Evolutionary conservation across 257 asterid genomes (phyloP), one percentile per base, ranked within the genome.

Genomic region (Nemophila menziesii): DNA sequence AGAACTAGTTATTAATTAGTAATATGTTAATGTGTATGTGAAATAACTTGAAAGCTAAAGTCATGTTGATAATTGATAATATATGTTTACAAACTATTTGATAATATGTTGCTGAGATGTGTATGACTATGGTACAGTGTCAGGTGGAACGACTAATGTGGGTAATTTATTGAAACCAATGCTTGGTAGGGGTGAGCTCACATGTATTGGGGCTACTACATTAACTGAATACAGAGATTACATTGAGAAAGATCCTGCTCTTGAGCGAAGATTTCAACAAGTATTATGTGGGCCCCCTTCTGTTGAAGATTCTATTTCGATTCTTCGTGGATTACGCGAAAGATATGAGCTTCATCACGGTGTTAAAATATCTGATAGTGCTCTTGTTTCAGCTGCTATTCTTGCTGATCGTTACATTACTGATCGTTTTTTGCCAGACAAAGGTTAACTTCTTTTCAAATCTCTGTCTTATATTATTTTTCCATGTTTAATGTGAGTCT

Each of bases 141-240:
- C 72, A 87, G 97, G 97, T 68, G 97, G 95, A 55, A 78, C 92
- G 8, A 78, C 58, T 62, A 95, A 87, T 70, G 97, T 95, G 56
- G 93, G 95, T 36, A 83, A 87, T 71, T 90, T 87, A 50, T 72
- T 87, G 51, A 87, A 87, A 61, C 97, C 97, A 37, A 87, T 87
- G 97, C 95, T 89, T 65, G 97, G 95, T 36, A 90, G 97, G 48
- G 97, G 97, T 46, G 95, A 89, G 67, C 70, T 89, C 12, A 80
- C 95, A 37, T 86, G 97, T 72, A 86, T 86, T 60, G 97, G 97
- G 51, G 97, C 97, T 20, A 86, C 97, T 37, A 86, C 97, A 22
- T 62, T 86, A 69, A 93, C 82, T 49, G 97, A 86, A 69, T 86
- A 77, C 44, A 92, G 96, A 37, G 82, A 86, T 54, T 86, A 86